Base-by-base conservation (phyloP, 305 asterid species). In the Solanum aculeatissimum region DNA sequence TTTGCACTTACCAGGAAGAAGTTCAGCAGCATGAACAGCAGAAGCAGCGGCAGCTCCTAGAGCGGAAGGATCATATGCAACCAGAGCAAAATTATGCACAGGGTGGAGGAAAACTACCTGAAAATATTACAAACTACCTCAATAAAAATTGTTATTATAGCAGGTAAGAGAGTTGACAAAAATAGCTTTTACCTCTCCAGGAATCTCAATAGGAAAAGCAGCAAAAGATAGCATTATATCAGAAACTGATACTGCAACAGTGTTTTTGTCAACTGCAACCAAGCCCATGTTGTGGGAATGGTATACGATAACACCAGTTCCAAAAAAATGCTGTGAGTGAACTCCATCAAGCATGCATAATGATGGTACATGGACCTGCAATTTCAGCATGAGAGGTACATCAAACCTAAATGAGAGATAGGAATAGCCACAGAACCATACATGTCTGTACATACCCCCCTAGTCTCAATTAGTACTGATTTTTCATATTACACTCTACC, bases 71-170 rank as follows among this genome's bases (percentile, higher is more conserved):
- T 97, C 93, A 85, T 97, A 97, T 14, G 99, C 98, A 82, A 97
- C 99, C 84, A 97, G 92, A 58, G 99, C 99, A 88, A 91, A 97
- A 90, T 97, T 97, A 86, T 97, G 99, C 82, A 97, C 98, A 70
- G 99, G 99, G 85, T 97, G 99, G 88, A 97, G 99, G 90, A 95
- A 97, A 87, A 97, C 98, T 79, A 97, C 99, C 99, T 97, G 91
- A 16, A 85, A 84, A 87, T 83, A 84, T 72, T 60, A 82, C 21
- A 72, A 18, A 35, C 66, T 62, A 19, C 84, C 82, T 89, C 79
- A 88, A 83, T 83, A 87, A 86, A 49, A 70, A 71, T 27, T 57
- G 29, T 38, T 14, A 35, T 85, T 38, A 53, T 60, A 35, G 45
- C 66, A 47, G 57, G 80, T 84, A 77, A 84, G 45, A 81, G 85